Percentiles rank a stretch among this genome's conserved stretches.
Evolutionary conservation across 2,329 filamentous ascomycete species (phyloP).

Genomic region (Epichloe baconii): DNA sequence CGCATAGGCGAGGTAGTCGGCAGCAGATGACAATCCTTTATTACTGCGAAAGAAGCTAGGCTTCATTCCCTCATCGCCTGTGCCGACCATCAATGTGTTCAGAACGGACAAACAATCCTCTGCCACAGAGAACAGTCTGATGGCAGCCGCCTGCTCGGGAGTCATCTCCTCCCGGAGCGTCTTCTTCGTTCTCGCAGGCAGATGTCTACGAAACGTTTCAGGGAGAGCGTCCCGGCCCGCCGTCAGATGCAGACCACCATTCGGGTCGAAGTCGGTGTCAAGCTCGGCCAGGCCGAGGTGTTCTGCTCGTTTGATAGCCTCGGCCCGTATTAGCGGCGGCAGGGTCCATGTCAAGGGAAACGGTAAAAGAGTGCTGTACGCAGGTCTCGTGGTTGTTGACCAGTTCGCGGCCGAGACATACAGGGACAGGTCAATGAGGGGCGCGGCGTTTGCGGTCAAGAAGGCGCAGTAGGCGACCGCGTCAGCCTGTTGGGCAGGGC

Average conservation of each 20-base stretch:
- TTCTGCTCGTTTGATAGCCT: conserved; percentile 56
- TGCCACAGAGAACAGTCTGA: conserved; percentile 63
- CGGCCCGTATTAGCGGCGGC: conserved; percentile 57
- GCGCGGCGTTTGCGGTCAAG: conserved; percentile 59
- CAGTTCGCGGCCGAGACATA: conserved; percentile 90
- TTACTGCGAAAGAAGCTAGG: conserved; percentile 19
- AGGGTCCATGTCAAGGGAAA: conserved; percentile 85
- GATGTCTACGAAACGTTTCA: conserved; percentile 25
- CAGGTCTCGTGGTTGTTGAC: conserved; percentile 59
- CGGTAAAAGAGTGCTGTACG: conserved; percentile 65
- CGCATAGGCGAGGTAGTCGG: conserved; percentile 72
- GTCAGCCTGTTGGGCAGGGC: conserved; percentile 30
- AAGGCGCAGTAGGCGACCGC: conserved; percentile 49
- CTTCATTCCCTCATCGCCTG: conserved; percentile 11
- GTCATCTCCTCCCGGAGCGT: conserved; percentile 50
- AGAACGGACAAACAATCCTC: conserved; percentile 60
- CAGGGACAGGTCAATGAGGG: conserved; percentile 72
- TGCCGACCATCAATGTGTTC: conserved; percentile 34
- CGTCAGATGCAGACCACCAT: conserved; percentile 22
- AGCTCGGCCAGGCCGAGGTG: conserved; percentile 56
- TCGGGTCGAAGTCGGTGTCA: conserved; percentile 42
- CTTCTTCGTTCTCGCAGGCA: conserved; percentile 32
- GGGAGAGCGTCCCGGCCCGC: conserved; percentile 25
- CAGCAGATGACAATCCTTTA: conserved; percentile 26
- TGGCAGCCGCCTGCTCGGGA: conserved; percentile 58